A percentile compares a stretch with the other conserved stretches of the same genome.
These are phyloP conservation scores for Phaeomoniella chlamydospora DNA, from an alignment of 2,329 filamentous ascomycete species.

Conservation along the genomic window DNA sequence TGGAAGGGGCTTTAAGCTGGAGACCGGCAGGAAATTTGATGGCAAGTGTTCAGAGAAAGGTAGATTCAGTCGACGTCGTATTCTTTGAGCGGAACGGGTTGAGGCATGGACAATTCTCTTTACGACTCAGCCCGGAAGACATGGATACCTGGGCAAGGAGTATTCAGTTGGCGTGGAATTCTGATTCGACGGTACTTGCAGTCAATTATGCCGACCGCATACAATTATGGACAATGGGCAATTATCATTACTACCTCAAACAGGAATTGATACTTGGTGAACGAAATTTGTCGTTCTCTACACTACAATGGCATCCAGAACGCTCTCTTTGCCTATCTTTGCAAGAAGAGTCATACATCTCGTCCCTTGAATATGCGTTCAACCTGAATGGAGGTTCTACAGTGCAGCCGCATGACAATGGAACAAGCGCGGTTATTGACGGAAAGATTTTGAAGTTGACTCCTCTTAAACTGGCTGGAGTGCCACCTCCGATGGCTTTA, in stretches of 20 bases:
- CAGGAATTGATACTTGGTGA: constrained; percentile 49
- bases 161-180: constrained; percentile 71
- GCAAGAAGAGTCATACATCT: neutral
- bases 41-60: constrained; percentile 64
- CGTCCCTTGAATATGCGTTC: constrained; percentile 22
- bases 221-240: constrained; percentile 95
- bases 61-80: constrained; percentile 60
- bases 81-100: constrained; percentile 98
- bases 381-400: constrained; percentile 55
- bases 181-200: constrained; percentile 79
- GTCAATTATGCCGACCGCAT: constrained; percentile 59
- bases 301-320: constrained; percentile 66
- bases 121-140: constrained; percentile 51
- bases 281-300: constrained; percentile 8
- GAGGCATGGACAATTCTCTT: constrained; percentile 83
- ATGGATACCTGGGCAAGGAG: constrained; percentile 37
- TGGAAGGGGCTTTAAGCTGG: constrained; percentile 85
- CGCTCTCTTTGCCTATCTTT: constrained; percentile 55
- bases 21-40: constrained; percentile 80
- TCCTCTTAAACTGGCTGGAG: constrained; percentile 66
- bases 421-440: constrained; percentile 71
- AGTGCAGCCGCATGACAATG: constrained; percentile 58
- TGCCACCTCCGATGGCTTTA: constrained; percentile 86
- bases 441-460: constrained; percentile 71
- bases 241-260: constrained; percentile 97